phyloP scores from a whole-genome alignment of 2,329 filamentous ascomycete species.

The Talaromyces atroroseus region DNA sequence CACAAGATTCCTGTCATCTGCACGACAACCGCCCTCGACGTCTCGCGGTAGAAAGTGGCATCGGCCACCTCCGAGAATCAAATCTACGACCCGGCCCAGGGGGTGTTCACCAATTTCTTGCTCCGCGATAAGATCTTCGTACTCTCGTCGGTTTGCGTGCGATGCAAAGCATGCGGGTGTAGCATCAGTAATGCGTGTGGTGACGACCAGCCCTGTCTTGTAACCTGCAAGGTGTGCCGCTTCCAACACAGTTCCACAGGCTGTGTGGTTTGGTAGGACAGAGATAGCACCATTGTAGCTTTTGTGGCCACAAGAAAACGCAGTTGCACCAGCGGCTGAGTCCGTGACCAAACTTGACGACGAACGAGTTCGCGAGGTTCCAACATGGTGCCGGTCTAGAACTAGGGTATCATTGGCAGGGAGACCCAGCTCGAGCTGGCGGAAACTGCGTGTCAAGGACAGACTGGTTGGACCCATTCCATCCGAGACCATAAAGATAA shows the following conservation, averaged over 20 bases:
- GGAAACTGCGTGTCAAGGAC: constrained; percentile 77
- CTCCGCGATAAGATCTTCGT: constrained; percentile 86
- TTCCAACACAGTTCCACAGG: constrained; percentile 89
- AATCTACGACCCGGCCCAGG: constrained; percentile 78
- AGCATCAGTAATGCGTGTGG: constrained; percentile 89
- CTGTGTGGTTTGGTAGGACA: constrained; percentile 73
- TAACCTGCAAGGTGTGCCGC: constrained; percentile 90
- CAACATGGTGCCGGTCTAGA: constrained; percentile 85
- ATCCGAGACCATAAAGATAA: constrained; percentile 98
- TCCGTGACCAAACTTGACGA: constrained; percentile 84
- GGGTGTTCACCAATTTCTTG: constrained; percentile 88
- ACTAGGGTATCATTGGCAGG: constrained; percentile 68
- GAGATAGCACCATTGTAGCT: constrained; percentile 97
- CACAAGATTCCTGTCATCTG: constrained; percentile 70
- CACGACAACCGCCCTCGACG: constrained; percentile 73
- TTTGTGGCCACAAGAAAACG: constrained; percentile 88
- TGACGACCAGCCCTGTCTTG: constrained; percentile 88
- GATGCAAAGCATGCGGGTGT: constrained; percentile 93
- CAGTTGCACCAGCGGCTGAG: constrained; percentile 93
- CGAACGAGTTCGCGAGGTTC: constrained; percentile 80
- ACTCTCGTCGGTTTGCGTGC: constrained; percentile 71
- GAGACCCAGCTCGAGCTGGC: constrained; percentile 70
- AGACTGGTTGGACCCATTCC: constrained; percentile 95
- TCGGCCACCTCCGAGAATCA: constrained; percentile 87
- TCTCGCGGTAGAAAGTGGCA: constrained; percentile 89